Evolutionary conservation across 768 basidiomycete genomes (phyloP).

Genomic region (Floccularia luteovirens): DNA sequence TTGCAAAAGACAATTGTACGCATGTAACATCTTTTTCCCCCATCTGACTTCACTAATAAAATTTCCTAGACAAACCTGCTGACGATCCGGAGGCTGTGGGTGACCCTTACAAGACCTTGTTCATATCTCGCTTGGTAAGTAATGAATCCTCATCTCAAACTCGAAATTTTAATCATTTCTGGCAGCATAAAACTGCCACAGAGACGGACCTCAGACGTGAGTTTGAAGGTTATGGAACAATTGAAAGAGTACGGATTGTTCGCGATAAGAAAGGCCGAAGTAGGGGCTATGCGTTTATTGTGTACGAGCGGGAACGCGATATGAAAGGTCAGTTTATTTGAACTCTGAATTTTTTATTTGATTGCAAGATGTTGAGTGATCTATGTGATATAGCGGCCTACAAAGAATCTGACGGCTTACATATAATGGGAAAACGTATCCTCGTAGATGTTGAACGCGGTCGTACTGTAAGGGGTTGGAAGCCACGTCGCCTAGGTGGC

Average conservation of each 20-base stretch:
- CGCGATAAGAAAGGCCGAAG: constrained; percentile 84
- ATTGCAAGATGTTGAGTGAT: constrained; percentile 10
- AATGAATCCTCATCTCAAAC: constrained; percentile 9
- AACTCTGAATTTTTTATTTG: constrained; percentile 7
- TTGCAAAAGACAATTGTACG: constrained; percentile 82
- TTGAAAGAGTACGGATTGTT: constrained; percentile 92
- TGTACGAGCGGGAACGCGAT: constrained; percentile 96
- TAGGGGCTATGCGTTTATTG: constrained; percentile 93
- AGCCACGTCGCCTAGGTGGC: constrained; percentile 93
- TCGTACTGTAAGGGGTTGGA: constrained; percentile 97
- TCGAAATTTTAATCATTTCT: constrained; percentile 10
- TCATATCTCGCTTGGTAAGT: constrained; percentile 83
- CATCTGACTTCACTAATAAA: constrained; percentile 7
- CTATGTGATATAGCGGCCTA: constrained; percentile 62
- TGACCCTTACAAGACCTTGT: constrained; percentile 97
- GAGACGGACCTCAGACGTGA: constrained; percentile 91
- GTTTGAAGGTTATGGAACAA: constrained; percentile 91
- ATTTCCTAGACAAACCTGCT: constrained; percentile 75
- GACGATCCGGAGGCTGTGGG: constrained; percentile 89
- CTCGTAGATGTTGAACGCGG: constrained; percentile 98
- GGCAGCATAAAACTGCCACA: constrained; percentile 84
- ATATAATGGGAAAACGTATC: constrained; percentile 93
- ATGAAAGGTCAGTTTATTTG: constrained; percentile 79
- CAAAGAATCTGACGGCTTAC: constrained; percentile 96
- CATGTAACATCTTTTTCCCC: constrained; percentile 9